Percentiles rank a stretch among this genome's conserved stretches.
Evolutionary conservation across 2,329 filamentous ascomycete genomes (phyloP).

Genomic region (Colletotrichum sansevieriae): DNA sequence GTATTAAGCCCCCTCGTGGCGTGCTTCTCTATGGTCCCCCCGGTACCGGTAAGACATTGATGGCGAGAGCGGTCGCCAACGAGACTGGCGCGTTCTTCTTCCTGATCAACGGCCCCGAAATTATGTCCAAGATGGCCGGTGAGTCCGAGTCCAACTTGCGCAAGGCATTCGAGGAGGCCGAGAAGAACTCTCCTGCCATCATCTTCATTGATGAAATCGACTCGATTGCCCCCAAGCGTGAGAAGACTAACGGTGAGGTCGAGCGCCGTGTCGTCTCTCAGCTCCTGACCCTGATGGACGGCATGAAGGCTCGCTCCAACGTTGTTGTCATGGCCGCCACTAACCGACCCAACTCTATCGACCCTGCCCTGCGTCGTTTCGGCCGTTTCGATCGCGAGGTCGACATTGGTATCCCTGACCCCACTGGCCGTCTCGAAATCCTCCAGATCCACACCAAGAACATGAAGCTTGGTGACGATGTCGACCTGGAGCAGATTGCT

Average conservation of each 20-base stretch:
- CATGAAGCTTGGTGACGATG: slow-evolving; percentile 98
- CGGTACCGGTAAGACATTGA: slow-evolving; percentile 99
- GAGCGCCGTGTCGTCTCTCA: slow-evolving; percentile 99
- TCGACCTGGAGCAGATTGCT: slow-evolving; percentile 96
- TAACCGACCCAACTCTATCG: slow-evolving; percentile 98
- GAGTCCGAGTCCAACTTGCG: slow-evolving; percentile 98
- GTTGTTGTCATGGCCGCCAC: slow-evolving; percentile 99
- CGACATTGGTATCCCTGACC: slow-evolving; percentile 97
- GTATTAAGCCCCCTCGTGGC: slow-evolving; percentile 99
- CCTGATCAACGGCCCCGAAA: slow-evolving; percentile 98
- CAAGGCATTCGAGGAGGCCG: slow-evolving; percentile 99
- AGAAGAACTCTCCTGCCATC: slow-evolving; percentile 99
- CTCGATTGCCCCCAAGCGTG: slow-evolving; percentile 98
- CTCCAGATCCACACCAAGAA: slow-evolving; percentile 99
- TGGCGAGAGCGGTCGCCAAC: slow-evolving; percentile 98
- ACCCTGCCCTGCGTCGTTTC: slow-evolving; percentile 96
- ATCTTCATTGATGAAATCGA: slow-evolving; percentile 99
- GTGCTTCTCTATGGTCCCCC: slow-evolving; percentile 97
- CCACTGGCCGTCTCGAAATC: slow-evolving; percentile 98
- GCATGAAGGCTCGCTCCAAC: slow-evolving; percentile 99
- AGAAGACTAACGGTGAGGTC: slow-evolving; percentile 99
- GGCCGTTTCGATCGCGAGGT: slow-evolving; percentile 99
- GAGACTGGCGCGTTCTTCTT: slow-evolving; percentile 99
- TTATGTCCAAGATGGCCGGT: slow-evolving; percentile 99
- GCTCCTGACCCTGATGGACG: slow-evolving; percentile 96